Evolutionary conservation across 768 basidiomycete genomes (phyloP), one percentile per base, ranked within the genome.

Genomic region (Hygrophorus pudorinus): DNA sequence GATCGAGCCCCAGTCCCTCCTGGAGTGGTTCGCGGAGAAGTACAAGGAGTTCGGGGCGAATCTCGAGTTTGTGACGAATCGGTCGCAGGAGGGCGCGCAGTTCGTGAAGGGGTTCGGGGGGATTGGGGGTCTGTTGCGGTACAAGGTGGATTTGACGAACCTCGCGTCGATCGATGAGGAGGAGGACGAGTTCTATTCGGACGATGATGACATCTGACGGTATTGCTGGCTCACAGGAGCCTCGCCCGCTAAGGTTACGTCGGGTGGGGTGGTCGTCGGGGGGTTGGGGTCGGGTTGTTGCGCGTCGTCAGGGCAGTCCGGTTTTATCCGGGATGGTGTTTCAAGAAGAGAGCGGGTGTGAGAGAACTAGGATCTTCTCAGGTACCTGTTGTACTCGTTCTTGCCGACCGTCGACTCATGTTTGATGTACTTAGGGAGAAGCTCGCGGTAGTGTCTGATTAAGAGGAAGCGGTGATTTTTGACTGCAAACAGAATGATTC

Each of bases 31-130:
- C 61, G 84, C 96, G 36, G 96, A 98, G 61, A 91, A 93, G 60
- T 99, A 98, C 73, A 92, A 89, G 62, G 90, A 94, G 33, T 98
- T 97, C 59, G 96, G 94, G 49, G 89, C 94, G 41, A 82, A 83
- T 53, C 80, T 97, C 48, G 91, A 93, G 67, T 97, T 98, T 59
- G 81, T 98, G 35, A 94, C 93, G 51, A 92, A 97, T 67, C 79
- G 84, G 42, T 93, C 91, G 6, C 94, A 97, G 61, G 94, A 99
- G 61, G 94, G 94, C 27, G 87, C 89, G 28, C 93, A 97, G 61
- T 98, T 96, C 68, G 91, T 94, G 56, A 94, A 93, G 62, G 94
- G 94, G 33, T 98, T 99, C 56, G 94, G 94, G 63, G 94, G 96
- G 18, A 97, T 99, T 53, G 94, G 96, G 21, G 94, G 93, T 24